phyloP scores from a whole-genome alignment of 352 stramenopile species.

The Globisporangium nodosum region DNA sequence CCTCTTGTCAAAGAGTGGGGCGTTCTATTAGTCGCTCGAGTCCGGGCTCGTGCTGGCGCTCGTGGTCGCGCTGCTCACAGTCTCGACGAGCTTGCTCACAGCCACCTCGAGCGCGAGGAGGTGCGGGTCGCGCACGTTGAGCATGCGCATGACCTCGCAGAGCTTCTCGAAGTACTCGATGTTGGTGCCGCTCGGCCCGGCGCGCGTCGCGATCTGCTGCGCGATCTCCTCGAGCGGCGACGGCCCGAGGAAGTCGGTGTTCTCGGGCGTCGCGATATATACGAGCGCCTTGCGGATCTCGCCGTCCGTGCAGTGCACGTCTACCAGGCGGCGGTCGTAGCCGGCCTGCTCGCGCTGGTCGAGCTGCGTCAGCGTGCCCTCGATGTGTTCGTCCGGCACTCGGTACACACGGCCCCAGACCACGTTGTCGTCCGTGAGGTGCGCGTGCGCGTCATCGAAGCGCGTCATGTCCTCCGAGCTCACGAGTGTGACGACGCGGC shows the following conservation, averaged over 20 bases:
- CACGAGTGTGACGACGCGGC: slow-evolving; percentile 85
- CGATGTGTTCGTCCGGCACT: slow-evolving; percentile 72
- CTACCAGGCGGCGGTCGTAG: slow-evolving; percentile 73
- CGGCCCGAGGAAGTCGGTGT: slow-evolving; percentile 79
- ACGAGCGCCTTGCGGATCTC: slow-evolving; percentile 61
- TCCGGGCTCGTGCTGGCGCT: background rate
- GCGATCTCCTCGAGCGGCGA: slow-evolving; percentile 68
- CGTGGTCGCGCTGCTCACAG: background rate
- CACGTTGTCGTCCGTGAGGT: slow-evolving; percentile 54
- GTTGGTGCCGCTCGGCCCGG: slow-evolving; percentile 71
- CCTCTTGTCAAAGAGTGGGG: background rate
- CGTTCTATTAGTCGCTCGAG: background rate
- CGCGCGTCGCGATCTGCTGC: slow-evolving; percentile 66
- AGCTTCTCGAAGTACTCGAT: slow-evolving; percentile 83
- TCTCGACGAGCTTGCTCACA: slow-evolving; percentile 30
- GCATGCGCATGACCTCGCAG: slow-evolving; percentile 69
- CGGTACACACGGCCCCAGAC: slow-evolving; percentile 87
- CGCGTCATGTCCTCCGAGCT: slow-evolving; percentile 66
- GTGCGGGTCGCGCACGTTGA: slow-evolving; percentile 72
- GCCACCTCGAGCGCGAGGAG: slow-evolving; percentile 65
- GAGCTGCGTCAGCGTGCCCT: slow-evolving; percentile 68
- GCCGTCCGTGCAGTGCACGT: slow-evolving; percentile 74
- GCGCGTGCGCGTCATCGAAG: slow-evolving; percentile 69
- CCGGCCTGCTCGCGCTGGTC: slow-evolving; percentile 83
- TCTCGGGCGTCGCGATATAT: slow-evolving; percentile 83